phyloP scores from a whole-genome alignment of 805 yeast species.

The Wilhelminamyces savonicus region DNA sequence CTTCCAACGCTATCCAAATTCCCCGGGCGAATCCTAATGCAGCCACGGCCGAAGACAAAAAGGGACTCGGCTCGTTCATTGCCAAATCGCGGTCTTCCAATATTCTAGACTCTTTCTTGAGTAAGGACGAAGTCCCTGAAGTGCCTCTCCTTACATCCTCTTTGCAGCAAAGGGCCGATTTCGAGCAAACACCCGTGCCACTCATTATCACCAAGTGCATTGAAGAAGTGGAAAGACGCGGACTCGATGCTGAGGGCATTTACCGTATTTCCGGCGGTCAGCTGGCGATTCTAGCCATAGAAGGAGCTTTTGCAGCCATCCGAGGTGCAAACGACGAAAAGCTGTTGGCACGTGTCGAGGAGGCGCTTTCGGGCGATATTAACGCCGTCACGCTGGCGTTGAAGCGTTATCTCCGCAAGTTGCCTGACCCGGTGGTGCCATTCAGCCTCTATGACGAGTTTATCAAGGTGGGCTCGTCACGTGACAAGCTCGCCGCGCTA shows the following conservation, averaged over 20 bases:
- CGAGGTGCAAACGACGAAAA: slow-evolving; percentile 20
- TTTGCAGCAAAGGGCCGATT: slow-evolving; percentile 54
- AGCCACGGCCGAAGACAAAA: slow-evolving; percentile 5
- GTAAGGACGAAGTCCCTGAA: slow-evolving; percentile 3
- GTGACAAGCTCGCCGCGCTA: slow-evolving; percentile 34
- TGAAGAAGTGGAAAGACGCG: slow-evolving; percentile 69
- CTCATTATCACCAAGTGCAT: slow-evolving; percentile 65
- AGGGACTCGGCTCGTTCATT: slow-evolving; percentile 7
- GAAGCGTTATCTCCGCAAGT: slow-evolving; percentile 77
- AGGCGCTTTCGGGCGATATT: slow-evolving; percentile 57
- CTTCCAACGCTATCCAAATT: slow-evolving; percentile 8
- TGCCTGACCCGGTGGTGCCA: slow-evolving; percentile 82
- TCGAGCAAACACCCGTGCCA: slow-evolving; percentile 64
- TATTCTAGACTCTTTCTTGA: slow-evolving; percentile 31
- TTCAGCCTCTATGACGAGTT: slow-evolving; percentile 60
- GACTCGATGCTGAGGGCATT: slow-evolving; percentile 76
- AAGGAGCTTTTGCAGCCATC: slow-evolving; percentile 31
- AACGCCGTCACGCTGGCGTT: slow-evolving; percentile 82
- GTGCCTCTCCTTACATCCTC: slow-evolving; percentile 43
- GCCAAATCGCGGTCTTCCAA: slow-evolving; percentile 45
- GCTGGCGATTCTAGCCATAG: slow-evolving; percentile 52
- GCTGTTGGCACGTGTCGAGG: slow-evolving; percentile 23
- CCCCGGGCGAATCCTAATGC: slow-evolving; percentile 3
- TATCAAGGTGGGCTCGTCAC: slow-evolving; percentile 33
- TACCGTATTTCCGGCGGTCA: slow-evolving; percentile 86